These are phyloP conservation scores for Coprinellus aureogranulatus DNA, from an alignment of 768 basidiomycete species.

Conservation along the genomic window DNA sequence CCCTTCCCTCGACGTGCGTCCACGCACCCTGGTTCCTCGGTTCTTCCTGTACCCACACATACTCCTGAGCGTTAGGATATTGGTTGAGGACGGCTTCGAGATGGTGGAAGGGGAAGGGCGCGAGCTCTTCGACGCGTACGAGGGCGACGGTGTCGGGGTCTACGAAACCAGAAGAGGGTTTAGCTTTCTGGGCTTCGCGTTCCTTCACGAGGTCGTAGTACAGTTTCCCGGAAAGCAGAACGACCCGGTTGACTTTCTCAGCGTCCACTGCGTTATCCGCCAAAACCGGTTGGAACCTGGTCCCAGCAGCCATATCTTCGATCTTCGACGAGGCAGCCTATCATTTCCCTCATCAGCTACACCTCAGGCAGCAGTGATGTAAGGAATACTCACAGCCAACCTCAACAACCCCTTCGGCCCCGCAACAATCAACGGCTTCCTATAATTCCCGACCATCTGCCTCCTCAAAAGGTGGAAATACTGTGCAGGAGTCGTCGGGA, in stretches of 20 bases:
- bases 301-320: conserved; percentile 56
- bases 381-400: conserved; percentile 52
- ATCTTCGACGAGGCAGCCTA: conserved; percentile 76
- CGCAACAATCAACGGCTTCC: conserved; percentile 83
- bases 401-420: conserved; percentile 83
- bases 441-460: conserved; percentile 80
- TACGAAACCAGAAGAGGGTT: conserved; percentile 9
- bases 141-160: conserved; percentile 58
- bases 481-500: conserved; percentile 86
- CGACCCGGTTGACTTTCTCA: conserved; percentile 54
- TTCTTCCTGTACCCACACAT: conserved; percentile 83
- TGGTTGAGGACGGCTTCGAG: conserved; percentile 49
- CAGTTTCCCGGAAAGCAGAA: conserved; percentile 78
- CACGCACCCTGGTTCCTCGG: conserved; percentile 85
- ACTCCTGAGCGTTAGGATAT: conserved; percentile 37
- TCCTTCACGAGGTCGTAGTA: conserved; percentile 85
- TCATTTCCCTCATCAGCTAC: no score
- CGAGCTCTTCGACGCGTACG: conserved; percentile 79
- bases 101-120: conserved; percentile 77
- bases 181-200: conserved; percentile 41
- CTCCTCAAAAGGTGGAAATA: conserved; percentile 92
- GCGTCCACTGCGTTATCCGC: conserved; percentile 43
- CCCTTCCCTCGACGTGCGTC: conserved; percentile 58
- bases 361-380: not conserved
- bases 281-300: conserved; percentile 67